phyloP scores from a whole-genome alignment of 2,329 filamentous ascomycete species.

The Amauroascus verrucosus region DNA sequence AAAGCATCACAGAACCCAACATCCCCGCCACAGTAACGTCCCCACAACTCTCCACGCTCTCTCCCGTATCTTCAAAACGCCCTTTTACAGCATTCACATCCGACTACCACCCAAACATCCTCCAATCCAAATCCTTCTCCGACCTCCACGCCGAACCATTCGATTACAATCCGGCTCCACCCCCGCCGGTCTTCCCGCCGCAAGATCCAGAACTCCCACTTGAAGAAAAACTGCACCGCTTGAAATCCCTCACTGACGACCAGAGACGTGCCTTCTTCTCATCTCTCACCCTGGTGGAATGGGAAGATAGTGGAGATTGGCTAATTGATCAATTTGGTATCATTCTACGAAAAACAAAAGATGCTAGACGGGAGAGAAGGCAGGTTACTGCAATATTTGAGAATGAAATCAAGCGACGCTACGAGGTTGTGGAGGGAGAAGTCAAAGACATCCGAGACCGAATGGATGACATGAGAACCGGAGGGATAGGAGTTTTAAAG shows the following conservation, averaged over 20 bases:
- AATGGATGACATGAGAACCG: constrained; percentile 44
- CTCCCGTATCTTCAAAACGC: constrained; percentile 22
- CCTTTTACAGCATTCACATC: constrained; percentile 27
- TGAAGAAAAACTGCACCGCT: constrained; percentile 29
- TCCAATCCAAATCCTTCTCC: constrained; percentile 39
- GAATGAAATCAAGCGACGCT: constrained; percentile 44
- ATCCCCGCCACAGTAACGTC: constrained; percentile 10
- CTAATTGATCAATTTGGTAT: constrained; percentile 46
- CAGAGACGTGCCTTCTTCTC: constrained; percentile 44
- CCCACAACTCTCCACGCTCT: constrained; percentile 22
- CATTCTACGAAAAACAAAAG: constrained; percentile 43
- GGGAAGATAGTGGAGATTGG: constrained; percentile 54
- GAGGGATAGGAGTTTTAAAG: constrained; percentile 45
- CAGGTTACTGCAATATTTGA: constrained; percentile 46
- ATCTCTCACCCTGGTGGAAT: constrained; percentile 44
- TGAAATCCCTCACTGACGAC: constrained; percentile 28
- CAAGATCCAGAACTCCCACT: constrained; percentile 21
- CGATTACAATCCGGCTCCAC: constrained; percentile 32
- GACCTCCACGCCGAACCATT: constrained; percentile 44
- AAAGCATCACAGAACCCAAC: constrained; percentile 11
- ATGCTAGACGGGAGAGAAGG: constrained; percentile 45
- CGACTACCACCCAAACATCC: constrained; percentile 40
- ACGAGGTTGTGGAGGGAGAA: constrained; percentile 43
- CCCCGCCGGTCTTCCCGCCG: constrained; percentile 19
- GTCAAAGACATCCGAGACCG: constrained; percentile 41